Base-by-base conservation (phyloP, 768 basidiomycete genomes). In the Mycena belliarum region DNA sequence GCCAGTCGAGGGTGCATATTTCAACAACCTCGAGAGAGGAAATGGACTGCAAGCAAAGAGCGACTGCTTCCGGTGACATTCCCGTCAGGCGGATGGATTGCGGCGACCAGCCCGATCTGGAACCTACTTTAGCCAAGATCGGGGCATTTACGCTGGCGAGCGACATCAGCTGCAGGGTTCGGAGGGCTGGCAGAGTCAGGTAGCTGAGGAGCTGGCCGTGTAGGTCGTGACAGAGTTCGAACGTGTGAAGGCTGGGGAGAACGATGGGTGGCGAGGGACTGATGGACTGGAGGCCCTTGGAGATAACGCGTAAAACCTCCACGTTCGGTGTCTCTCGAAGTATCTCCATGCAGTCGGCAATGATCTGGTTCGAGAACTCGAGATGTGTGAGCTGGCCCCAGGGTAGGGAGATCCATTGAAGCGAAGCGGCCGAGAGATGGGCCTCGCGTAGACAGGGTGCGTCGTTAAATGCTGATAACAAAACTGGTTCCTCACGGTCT, bases 341-440 rank as follows among this genome's bases (percentile, higher is more conserved):
- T 9, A 60, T 18, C 12, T 42, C 28, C 2, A 60, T 4, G 10
- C 42, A 55, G 2, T n/a, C 38, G 4, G 38, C 26, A 1, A 52
- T 6, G 7, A 35, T 21, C 20, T 16, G 23, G 4, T 24, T 18
- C 4, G 41, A 29, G 15, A 55, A 38, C 25, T 50, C 44, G 28
- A 60, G 46, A 14, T 45, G 21, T 0, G 53, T 46, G 6, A 60
- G 42, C 49, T 60, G 59, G 37, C 32, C 41, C 59, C 59, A 60
- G 0, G 59, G 59, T 20, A 60, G 44, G 2, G 44, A 45, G 26
- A 45, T 26, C 44, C 24, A 25, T 24, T 24, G 23, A 12, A 43
- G 42, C 23, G 42, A 20, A 14, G 21, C 40, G 16, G 9, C 21
- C 8, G 40, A 9, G 26, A 48, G 28, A 41, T 49, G 10, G 11